These are phyloP conservation scores for Vanrija pseudolonga DNA, from an alignment of 1,284 basidiomycete genomes.

Conservation along the genomic window DNA sequence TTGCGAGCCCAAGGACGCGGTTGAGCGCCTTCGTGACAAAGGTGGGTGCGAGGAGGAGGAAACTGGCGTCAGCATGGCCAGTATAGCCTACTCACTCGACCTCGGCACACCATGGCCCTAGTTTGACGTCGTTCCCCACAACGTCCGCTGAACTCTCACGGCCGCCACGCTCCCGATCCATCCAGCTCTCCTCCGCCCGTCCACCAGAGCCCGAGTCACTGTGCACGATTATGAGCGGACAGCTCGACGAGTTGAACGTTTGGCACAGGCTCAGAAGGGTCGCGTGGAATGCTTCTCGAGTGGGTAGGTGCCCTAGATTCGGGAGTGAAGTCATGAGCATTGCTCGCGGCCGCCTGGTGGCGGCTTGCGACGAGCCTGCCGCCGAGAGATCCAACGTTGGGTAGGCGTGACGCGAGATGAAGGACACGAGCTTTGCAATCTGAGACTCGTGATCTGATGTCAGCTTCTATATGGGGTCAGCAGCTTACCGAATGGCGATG, in stretches of 20 bases:
- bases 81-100: constrained; percentile 58
- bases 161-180: constrained; percentile 51
- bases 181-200: constrained; percentile 55
- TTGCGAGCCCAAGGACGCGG: constrained; percentile 59
- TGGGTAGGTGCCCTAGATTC: constrained; percentile 73
- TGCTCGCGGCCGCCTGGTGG: constrained; percentile 44
- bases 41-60: constrained; percentile 86
- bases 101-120: constrained; percentile 66
- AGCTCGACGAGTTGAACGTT: constrained; percentile 41
- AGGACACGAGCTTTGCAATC: constrained; percentile 70
- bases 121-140: constrained; percentile 58
- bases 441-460: constrained; percentile 58
- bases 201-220: constrained; percentile 76
- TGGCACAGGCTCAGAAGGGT: constrained; percentile 61
- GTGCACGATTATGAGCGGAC: constrained; percentile 78
- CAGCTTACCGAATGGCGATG: constrained; percentile 27
- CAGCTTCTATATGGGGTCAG: neutral
- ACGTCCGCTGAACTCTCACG: constrained; percentile 52
- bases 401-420: constrained; percentile 65
- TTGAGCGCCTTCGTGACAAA: constrained; percentile 76
- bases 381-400: constrained; percentile 61
- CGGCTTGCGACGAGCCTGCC: constrained; percentile 20
- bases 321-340: constrained; percentile 90
- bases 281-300: constrained; percentile 70
- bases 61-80: constrained; percentile 53